Evolutionary conservation across 108 stramenopile species (phyloP).

Genomic region (Seminavis robusta): DNA sequence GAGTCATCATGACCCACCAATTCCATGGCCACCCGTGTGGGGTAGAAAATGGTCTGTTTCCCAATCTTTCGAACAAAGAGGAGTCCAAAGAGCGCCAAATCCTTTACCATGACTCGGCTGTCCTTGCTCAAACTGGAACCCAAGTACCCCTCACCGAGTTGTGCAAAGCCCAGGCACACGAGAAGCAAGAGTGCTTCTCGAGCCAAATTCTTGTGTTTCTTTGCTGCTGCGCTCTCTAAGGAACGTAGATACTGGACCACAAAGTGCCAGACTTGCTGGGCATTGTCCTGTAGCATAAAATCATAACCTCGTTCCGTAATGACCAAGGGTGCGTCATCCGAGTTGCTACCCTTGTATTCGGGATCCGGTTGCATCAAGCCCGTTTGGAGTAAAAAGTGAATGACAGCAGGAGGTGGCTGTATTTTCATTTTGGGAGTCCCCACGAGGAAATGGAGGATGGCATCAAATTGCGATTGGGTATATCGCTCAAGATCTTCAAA

Average conservation of each 20-base stretch:
- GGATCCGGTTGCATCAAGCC: slow-evolving; percentile 78
- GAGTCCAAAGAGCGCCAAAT: slow-evolving; percentile 74
- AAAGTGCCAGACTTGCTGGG: slow-evolving; percentile 86
- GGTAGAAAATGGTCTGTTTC: slow-evolving; percentile 66
- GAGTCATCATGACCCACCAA: slow-evolving; percentile 34
- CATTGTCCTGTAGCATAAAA: slow-evolving; percentile 78
- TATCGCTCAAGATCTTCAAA: slow-evolving; percentile 67
- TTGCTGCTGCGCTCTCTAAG: slow-evolving; percentile 21
- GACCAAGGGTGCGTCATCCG: slow-evolving; percentile 67
- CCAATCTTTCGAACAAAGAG: slow-evolving; percentile 63
- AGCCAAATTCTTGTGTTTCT: slow-evolving; percentile 34
- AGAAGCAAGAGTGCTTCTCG: slow-evolving; percentile 64
- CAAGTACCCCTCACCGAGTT: slow-evolving; percentile 73
- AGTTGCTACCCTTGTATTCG: slow-evolving; percentile 55
- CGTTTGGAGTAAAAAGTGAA: slow-evolving; percentile 57
- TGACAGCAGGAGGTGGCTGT: slow-evolving; percentile 65
- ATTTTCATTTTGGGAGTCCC: slow-evolving; percentile 57
- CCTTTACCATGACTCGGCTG: slow-evolving; percentile 58
- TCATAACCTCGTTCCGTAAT: slow-evolving; percentile 85
- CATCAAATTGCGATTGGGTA: slow-evolving; percentile 80
- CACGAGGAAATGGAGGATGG: slow-evolving; percentile 80
- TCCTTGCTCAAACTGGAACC: slow-evolving; percentile 46
- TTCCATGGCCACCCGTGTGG: slow-evolving; percentile 77
- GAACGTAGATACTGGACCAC: slow-evolving; percentile 67
- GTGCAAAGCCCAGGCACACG: slow-evolving; percentile 66